Base-by-base conservation (phyloP, 2,329 filamentous ascomycete genomes). In the Cladophialophora exuberans region DNA sequence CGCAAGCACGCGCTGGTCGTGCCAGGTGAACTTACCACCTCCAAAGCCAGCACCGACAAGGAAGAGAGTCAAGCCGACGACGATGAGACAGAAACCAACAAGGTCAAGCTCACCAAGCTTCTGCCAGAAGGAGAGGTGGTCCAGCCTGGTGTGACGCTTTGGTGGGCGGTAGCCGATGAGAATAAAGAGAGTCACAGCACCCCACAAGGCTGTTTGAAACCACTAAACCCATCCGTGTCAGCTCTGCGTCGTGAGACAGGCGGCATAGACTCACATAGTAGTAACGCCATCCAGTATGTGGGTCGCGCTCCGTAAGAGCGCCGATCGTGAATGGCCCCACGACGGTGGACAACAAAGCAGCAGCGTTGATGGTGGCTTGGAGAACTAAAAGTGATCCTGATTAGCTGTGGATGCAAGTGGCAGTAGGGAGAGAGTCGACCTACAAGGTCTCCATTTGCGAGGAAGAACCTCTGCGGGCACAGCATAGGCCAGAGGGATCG, bases 401-500 rank as follows among this genome's bases (percentile, higher is more conserved):
- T 47, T 10, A 20, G n/a, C 11, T 23, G 2, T 7, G 10, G 15
- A 9, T 13, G 2, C 9, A 9, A n/a, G 9, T n/a, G 35, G 2
- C 4, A 38, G 4, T 18, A n/a, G 2, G 35, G 35, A n/a, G 9
- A 17, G 4, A 15, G 20, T 33, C 6, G 17, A 48, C 54, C 51
- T 55, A 58, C 55, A 31, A 28, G 55, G 52, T 9, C 55, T 44
- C 55, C 55, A 58, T 47, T 26, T 43, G 13, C 55, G 44, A 11
- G 55, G 55, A n/a, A 58, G 15, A n/a, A 58, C 55, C 39, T 58
- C 55, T 31, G 35, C 47, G 2, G 55, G 55, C 22, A 58, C 45
- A 36, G 13, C 13, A 28, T 58, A 58, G 10, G 46, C 55, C 11
- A 58, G 25, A 6, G 55, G 46, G 15, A 51, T 30, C 0, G 46